A percentile compares a stretch with the other conserved stretches of the same genome.
Evolutionary conservation across 306 rosid species (phyloP).

Genomic region (Cucurbita moschata): DNA sequence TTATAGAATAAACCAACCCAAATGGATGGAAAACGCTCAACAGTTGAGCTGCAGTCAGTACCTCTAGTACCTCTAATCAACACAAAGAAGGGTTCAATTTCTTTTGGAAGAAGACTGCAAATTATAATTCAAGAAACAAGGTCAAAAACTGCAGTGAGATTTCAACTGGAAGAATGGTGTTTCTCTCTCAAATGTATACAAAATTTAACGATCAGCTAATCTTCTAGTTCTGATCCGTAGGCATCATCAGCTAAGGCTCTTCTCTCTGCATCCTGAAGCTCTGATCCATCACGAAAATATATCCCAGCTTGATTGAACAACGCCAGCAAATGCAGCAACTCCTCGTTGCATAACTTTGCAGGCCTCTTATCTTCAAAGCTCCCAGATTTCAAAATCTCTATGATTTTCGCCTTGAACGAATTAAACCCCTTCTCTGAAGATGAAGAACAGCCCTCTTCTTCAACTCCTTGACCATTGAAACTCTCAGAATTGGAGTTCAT

Average conservation of each 20-base stretch:
- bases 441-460: constrained; percentile 4
- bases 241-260: constrained; percentile 13
- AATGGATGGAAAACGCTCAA: neutral
- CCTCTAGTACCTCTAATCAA: neutral
- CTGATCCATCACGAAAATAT: constrained; percentile 32
- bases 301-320: constrained; percentile 63
- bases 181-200: neutral
- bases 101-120: neutral
- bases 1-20: neutral
- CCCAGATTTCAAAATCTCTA: constrained; percentile 38
- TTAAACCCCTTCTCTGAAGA: constrained; percentile 11
- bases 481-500: constrained; percentile 9
- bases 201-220: neutral
- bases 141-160: neutral
- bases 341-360: constrained; percentile 42
- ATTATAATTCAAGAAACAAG: neutral
- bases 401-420: constrained; percentile 27
- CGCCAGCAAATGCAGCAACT: constrained; percentile 41
- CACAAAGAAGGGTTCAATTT: neutral
- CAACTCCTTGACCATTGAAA: neutral
- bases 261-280: constrained; percentile 10
- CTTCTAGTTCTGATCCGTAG: constrained; percentile 1
- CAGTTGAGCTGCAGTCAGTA: too few relatives aligned
- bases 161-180: neutral
- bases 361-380: constrained; percentile 66